Percentiles rank a stretch among this genome's conserved stretches.
These are phyloP conservation scores for Tardiomyces depauwii DNA, from an alignment of 1,139 yeast genomes.

Conservation along the genomic window DNA sequence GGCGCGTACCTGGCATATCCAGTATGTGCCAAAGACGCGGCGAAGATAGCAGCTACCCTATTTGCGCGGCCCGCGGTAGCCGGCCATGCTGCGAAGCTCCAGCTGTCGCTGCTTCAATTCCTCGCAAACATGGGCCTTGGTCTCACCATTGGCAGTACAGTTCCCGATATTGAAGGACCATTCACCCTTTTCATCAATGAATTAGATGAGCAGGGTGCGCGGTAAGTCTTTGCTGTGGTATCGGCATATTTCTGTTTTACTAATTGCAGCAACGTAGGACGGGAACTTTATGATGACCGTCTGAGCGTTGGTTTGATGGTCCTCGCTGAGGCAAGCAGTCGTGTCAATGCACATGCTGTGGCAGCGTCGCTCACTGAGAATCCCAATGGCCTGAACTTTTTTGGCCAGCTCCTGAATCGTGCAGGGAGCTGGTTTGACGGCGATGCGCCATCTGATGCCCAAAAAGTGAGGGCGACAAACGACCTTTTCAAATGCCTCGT, in stretches of 20 bases:
- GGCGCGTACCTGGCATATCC: conserved; percentile 9
- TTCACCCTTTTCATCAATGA: background rate
- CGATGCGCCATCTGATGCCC: background rate
- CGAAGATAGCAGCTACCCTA: background rate
- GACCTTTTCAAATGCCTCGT: background rate
- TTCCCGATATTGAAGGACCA: background rate
- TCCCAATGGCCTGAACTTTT: background rate
- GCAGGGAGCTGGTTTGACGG: background rate
- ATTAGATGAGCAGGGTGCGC: background rate
- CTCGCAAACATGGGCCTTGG: background rate
- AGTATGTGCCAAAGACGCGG: background rate
- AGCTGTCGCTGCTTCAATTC: conserved; percentile 13
- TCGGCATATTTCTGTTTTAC: background rate
- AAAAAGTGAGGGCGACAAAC: background rate
- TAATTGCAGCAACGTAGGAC: background rate
- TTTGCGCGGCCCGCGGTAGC: conserved; percentile 1
- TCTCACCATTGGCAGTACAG: background rate
- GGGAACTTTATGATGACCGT: background rate
- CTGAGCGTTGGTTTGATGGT: background rate
- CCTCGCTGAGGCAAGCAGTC: background rate
- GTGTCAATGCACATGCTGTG: background rate
- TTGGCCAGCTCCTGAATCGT: background rate
- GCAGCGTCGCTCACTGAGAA: background rate
- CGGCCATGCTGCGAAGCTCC: conserved; percentile 5
- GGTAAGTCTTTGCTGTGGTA: background rate